These are phyloP conservation scores for Populus hybrid DNA, from an alignment of 441 rosid genomes.

Conservation along the genomic window DNA sequence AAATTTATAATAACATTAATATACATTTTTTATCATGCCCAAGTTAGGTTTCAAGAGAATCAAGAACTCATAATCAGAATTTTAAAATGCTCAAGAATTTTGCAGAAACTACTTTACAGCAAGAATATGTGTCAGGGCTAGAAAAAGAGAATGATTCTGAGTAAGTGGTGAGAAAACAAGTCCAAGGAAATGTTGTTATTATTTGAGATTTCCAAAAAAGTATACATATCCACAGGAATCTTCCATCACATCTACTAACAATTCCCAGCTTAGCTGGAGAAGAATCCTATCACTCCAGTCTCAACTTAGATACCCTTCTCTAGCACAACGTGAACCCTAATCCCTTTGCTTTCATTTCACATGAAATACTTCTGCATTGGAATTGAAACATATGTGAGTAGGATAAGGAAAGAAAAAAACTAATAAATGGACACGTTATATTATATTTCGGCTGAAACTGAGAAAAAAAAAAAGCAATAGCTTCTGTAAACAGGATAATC, in stretches of 20 bases:
- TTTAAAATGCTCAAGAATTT: conserved; percentile 13
- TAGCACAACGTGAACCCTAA: neutral
- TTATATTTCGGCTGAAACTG: conserved; percentile 10
- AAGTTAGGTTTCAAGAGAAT: too few relatives aligned
- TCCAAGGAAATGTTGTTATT: conserved; percentile 13
- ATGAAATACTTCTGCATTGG: neutral
- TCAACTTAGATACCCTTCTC: neutral
- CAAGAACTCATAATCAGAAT: neutral
- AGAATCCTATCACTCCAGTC: conserved; percentile 11
- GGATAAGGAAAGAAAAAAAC: neutral
- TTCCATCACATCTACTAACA: conserved; percentile 27
- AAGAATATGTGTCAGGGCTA: conserved; percentile 16
- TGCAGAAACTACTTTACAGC: conserved; percentile 29
- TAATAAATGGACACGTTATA: neutral
- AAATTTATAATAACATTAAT: too few relatives aligned
- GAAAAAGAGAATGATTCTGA: too few relatives aligned
- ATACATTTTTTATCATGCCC: too few relatives aligned
- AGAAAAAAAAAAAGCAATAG: neutral
- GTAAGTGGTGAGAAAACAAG: conserved; percentile 31
- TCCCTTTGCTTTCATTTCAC: neutral
- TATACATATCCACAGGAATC: conserved; percentile 33
- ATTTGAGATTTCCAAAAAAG: conserved; percentile 21
- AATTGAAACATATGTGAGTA: neutral
- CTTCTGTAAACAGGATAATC: conserved; percentile 1
- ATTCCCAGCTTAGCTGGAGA: conserved; percentile 25